These are phyloP conservation scores for Catharanthus roseus DNA, from an alignment of 257 asterid genomes.

Conservation along the genomic window DNA sequence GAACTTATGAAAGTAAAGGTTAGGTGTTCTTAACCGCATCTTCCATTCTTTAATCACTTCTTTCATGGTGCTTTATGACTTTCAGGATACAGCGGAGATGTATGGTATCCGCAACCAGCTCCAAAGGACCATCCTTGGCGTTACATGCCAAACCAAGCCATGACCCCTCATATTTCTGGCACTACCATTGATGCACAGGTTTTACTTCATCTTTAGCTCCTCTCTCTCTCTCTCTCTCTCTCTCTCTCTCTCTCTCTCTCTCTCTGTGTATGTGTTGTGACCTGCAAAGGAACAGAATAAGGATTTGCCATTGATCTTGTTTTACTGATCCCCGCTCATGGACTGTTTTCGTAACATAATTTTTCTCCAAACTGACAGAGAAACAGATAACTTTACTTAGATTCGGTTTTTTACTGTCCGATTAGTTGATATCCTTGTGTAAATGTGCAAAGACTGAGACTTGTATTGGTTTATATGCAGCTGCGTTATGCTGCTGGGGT, in stretches of 20 bases:
- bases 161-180: slow-evolving; percentile 98
- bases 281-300: background rate
- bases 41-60: background rate
- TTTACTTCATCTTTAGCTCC: background rate
- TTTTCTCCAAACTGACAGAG: too few relatives aligned
- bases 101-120: slow-evolving; percentile 99
- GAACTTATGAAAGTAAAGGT: background rate
- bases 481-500: slow-evolving; percentile 88
- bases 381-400: background rate
- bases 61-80: slow-evolving; percentile 1
- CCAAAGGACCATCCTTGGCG: slow-evolving; percentile 99
- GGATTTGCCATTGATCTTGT: background rate
- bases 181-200: slow-evolving; percentile 99
- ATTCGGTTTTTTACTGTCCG: background rate
- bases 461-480: slow-evolving; percentile 31
- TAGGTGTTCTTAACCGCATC: background rate
- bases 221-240: too few relatives aligned
- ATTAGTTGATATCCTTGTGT: background rate
- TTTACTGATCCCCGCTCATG: too few relatives aligned
- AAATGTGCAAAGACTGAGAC: background rate
- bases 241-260: too few relatives aligned
- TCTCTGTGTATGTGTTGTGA: background rate
- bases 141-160: slow-evolving; percentile 99
- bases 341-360: too few relatives aligned
- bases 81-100: slow-evolving; percentile 96